Percentiles rank a stretch among this genome's conserved stretches.
These are phyloP conservation scores for Coniosporium tulheliwenetii DNA, from an alignment of 2,329 filamentous ascomycete species.

Conservation along the genomic window DNA sequence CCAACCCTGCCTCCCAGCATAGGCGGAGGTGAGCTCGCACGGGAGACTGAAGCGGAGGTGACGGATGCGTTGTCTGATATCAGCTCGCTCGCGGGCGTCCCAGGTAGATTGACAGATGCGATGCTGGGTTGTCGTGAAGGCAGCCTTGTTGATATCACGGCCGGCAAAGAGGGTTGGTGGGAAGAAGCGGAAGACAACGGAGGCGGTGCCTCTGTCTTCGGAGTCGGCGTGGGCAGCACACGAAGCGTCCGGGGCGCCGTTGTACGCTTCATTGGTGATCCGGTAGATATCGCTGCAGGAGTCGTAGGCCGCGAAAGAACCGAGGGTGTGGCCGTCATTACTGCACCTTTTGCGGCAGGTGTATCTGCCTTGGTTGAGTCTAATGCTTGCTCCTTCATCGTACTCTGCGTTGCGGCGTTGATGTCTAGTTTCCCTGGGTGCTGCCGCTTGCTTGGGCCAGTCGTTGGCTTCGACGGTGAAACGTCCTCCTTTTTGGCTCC, in stretches of 20 bases:
- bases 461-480: conserved; percentile 1
- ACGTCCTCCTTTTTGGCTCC: background rate
- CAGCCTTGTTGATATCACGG: conserved; percentile 18
- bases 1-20: conserved; percentile 41
- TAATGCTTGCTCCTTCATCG: conserved; percentile 1
- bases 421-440: conserved; percentile 33
- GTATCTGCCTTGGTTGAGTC: conserved; percentile 11
- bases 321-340: conserved; percentile 9
- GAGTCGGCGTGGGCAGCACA: conserved; percentile 42
- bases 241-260: conserved; percentile 49
- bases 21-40: conserved; percentile 54
- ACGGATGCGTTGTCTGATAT: conserved; percentile 65
- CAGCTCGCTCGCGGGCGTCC: conserved; percentile 57
- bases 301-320: conserved; percentile 26
- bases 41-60: conserved; percentile 55
- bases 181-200: conserved; percentile 18
- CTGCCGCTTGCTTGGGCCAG: conserved; percentile 16
- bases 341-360: conserved; percentile 12
- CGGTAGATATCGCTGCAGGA: conserved; percentile 31
- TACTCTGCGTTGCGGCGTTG: conserved; percentile 16
- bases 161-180: conserved; percentile 15
- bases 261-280: conserved; percentile 25
- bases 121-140: conserved; percentile 37
- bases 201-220: conserved; percentile 44
- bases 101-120: conserved; percentile 47